Evolutionary conservation across 371 early-diverging fungal genomes (phyloP).

Genomic region (Zopfochytrium polystomum): DNA sequence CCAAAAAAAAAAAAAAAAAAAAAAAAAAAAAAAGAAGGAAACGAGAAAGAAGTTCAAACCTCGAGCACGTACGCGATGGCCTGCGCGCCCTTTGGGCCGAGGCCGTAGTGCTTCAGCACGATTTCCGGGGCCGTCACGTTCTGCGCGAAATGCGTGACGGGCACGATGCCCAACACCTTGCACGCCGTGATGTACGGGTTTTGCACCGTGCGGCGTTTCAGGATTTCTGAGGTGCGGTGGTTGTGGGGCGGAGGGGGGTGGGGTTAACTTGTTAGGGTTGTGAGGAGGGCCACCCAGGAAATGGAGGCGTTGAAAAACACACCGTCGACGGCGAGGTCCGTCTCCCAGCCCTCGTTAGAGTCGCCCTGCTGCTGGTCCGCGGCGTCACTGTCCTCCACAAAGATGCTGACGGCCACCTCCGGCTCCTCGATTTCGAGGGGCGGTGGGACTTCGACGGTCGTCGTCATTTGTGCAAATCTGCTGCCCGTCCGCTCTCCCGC

Average conservation of each 20-base stretch:
- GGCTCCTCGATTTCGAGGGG: too few relatives aligned
- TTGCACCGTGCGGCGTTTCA: conserved; percentile 22
- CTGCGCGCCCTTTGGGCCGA: conserved; percentile 46
- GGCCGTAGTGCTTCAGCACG: conserved; percentile 41
- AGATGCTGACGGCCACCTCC: too few relatives aligned
- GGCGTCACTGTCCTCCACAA: too few relatives aligned
- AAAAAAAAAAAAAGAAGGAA: not conserved
- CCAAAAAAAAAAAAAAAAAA: too few relatives aligned
- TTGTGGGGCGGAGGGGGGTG: not conserved
- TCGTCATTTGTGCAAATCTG: too few relatives aligned
- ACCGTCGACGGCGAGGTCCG: conserved; percentile 34
- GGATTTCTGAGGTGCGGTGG: conserved; percentile 17
- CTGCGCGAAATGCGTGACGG: conserved; percentile 36
- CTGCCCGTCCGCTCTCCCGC: too few relatives aligned
- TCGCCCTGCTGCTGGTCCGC: too few relatives aligned
- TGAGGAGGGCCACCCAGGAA: too few relatives aligned
- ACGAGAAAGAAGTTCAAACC: conserved; percentile 28
- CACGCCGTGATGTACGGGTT: conserved; percentile 44
- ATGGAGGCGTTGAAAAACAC: too few relatives aligned
- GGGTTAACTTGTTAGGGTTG: not conserved
- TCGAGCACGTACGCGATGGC: conserved; percentile 46
- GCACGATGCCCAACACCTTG: conserved; percentile 42
- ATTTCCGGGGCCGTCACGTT: conserved; percentile 26
- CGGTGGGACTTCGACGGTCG: too few relatives aligned
- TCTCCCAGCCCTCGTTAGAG: conserved; percentile 26